phyloP scores from a whole-genome alignment of 2,329 filamentous ascomycete genomes.

The Graphilbum fragrans region DNA sequence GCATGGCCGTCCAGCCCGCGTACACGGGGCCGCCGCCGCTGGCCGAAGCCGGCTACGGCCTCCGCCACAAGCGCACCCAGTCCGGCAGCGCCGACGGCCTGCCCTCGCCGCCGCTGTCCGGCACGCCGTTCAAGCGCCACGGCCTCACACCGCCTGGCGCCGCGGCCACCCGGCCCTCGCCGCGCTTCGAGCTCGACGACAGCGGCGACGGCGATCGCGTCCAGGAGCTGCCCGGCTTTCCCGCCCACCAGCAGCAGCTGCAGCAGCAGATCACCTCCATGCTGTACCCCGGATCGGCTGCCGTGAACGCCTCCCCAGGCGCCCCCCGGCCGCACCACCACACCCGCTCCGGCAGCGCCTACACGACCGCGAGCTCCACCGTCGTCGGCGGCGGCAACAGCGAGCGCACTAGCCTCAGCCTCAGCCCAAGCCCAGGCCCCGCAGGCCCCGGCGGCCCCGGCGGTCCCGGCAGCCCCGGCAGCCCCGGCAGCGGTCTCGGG shows the following conservation, averaged over 20 bases:
- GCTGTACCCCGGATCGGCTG: not conserved
- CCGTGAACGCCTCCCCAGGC: not conserved
- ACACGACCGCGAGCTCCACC: constrained; percentile 6
- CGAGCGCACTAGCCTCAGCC: constrained; percentile 5
- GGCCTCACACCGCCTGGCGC: too few relatives aligned
- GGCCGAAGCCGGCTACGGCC: not conserved
- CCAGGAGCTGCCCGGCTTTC: not conserved
- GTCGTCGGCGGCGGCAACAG: constrained; percentile 5
- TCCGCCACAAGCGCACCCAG: not conserved
- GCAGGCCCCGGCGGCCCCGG: not conserved
- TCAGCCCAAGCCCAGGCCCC: not conserved
- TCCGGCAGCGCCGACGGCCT: not conserved
- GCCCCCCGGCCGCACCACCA: not conserved
- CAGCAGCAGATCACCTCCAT: not conserved
- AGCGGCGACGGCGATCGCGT: not conserved
- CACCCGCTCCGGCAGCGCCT: constrained; percentile 4
- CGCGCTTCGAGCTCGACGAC: too few relatives aligned
- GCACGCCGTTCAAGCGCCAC: not conserved
- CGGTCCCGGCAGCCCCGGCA: not conserved
- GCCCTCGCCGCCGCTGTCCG: not conserved
- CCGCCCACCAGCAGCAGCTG: not conserved
- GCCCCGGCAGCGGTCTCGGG: not conserved
- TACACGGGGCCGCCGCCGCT: not conserved
- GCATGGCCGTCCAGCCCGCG: constrained; percentile 5
- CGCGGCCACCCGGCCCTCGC: too few relatives aligned